These are phyloP conservation scores for Gymnopilus junonius DNA, from an alignment of 768 basidiomycete species.

Conservation along the genomic window DNA sequence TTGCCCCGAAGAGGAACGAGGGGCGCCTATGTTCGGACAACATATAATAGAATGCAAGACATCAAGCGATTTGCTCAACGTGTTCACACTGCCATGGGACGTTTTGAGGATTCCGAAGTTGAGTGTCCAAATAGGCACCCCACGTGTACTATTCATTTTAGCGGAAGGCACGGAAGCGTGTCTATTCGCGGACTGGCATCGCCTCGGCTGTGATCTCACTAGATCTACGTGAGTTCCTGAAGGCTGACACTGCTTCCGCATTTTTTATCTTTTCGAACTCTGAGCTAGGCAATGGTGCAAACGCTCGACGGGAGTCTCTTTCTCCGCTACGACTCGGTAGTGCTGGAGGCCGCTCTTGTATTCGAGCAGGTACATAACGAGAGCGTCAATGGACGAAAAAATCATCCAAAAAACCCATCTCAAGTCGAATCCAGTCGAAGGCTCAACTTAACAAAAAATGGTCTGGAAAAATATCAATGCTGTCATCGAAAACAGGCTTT, in stretches of 20 bases:
- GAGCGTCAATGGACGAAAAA: slow-evolving; percentile 9
- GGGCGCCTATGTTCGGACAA: slow-evolving; percentile 17
- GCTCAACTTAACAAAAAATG: slow-evolving; percentile 38
- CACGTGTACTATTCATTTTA: slow-evolving; percentile 22
- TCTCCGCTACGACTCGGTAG: slow-evolving; percentile 26
- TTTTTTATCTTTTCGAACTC: slow-evolving; percentile 19
- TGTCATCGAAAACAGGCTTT: slow-evolving; percentile 67
- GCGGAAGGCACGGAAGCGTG: slow-evolving; percentile 19
- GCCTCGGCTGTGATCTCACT: slow-evolving; percentile 26
- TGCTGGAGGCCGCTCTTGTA: slow-evolving; percentile 16
- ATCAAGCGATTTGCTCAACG: slow-evolving; percentile 14
- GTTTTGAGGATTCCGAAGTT: slow-evolving; percentile 25
- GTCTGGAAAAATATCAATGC: slow-evolving; percentile 71
- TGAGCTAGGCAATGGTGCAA: slow-evolving; percentile 27
- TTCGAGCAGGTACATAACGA: slow-evolving; percentile 24
- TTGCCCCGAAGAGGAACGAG: slow-evolving; percentile 15
- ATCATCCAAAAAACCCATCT: slow-evolving; percentile 19
- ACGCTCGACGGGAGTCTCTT: slow-evolving; percentile 28
- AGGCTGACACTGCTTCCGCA: slow-evolving; percentile 38
- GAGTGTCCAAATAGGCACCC: slow-evolving; percentile 28
- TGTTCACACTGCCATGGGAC: slow-evolving; percentile 32
- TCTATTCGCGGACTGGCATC: slow-evolving; percentile 27
- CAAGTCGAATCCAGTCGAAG: slow-evolving; percentile 12
- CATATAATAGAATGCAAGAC: slow-evolving; percentile 11
- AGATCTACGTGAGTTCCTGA: slow-evolving; percentile 27